These are phyloP conservation scores for Iberis pinnata DNA, from an alignment of 345 rosid species.

Conservation along the genomic window DNA sequence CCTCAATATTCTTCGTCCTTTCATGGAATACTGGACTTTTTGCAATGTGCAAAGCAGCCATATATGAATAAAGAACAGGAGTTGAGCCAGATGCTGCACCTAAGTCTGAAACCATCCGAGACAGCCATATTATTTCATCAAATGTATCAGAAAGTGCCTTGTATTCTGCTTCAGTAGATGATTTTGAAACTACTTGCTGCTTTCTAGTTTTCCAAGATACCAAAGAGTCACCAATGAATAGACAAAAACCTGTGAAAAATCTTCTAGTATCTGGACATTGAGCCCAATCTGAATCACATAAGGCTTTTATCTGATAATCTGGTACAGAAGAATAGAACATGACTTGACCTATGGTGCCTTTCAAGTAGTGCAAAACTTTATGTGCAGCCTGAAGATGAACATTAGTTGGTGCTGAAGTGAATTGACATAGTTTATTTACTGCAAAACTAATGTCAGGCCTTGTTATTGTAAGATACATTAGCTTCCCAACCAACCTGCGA, in stretches of 20 bases:
- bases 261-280: background rate
- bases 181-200: background rate
- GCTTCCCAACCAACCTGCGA: too few relatives aligned
- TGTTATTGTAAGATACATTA: too few relatives aligned
- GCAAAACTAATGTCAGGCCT: too few relatives aligned
- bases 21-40: background rate
- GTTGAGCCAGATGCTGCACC: background rate
- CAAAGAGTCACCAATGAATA: background rate
- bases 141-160: background rate
- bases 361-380: background rate
- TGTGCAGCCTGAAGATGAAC: too few relatives aligned
- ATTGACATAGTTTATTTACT: too few relatives aligned
- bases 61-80: background rate
- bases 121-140: background rate
- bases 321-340: background rate
- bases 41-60: background rate
- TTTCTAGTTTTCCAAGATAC: background rate
- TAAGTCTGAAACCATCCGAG: background rate
- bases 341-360: too few relatives aligned
- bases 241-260: background rate
- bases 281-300: background rate
- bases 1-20: background rate
- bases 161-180: background rate
- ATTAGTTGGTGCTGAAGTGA: too few relatives aligned
- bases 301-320: background rate